Evolutionary conservation across 2,329 filamentous ascomycete species (phyloP).

Genomic region (Talaromyces sp.): DNA sequence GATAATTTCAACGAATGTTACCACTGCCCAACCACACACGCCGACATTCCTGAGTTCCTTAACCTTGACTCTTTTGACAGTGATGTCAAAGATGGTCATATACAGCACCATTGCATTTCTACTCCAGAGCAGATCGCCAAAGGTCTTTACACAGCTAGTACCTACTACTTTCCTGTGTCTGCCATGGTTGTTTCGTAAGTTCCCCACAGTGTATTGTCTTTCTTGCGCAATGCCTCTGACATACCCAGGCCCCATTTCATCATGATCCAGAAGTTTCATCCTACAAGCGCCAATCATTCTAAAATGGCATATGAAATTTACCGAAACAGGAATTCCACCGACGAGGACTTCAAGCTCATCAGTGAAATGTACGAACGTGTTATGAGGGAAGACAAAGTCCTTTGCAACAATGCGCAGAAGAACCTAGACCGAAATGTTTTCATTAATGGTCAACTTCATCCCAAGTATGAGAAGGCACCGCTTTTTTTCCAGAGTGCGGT

Average conservation of each 20-base stretch:
- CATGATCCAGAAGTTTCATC: slow-evolving; percentile 59
- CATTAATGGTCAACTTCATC: slow-evolving; percentile 57
- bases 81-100: slow-evolving; percentile 43
- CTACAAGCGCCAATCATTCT: slow-evolving; percentile 45
- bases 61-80: slow-evolving; percentile 52
- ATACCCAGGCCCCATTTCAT: slow-evolving; percentile 42
- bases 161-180: slow-evolving; percentile 32
- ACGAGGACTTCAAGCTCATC: slow-evolving; percentile 54
- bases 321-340: slow-evolving; percentile 53
- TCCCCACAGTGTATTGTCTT: neutral
- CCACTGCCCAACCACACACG: slow-evolving; percentile 20
- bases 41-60: slow-evolving; percentile 31
- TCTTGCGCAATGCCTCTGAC: neutral
- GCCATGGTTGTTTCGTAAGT: slow-evolving; percentile 28
- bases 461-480: slow-evolving; percentile 49
- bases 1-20: slow-evolving; percentile 58
- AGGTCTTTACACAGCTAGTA: slow-evolving; percentile 35
- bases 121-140: slow-evolving; percentile 44
- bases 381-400: slow-evolving; percentile 59
- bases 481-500: neutral
- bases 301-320: slow-evolving; percentile 60
- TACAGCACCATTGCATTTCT: slow-evolving; percentile 43
- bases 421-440: slow-evolving; percentile 58
- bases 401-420: slow-evolving; percentile 54
- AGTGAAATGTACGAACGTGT: slow-evolving; percentile 57